Evolutionary conservation across 495 filamentous ascomycete species (phyloP).

Genomic region (Talaromyces thailandensis): DNA sequence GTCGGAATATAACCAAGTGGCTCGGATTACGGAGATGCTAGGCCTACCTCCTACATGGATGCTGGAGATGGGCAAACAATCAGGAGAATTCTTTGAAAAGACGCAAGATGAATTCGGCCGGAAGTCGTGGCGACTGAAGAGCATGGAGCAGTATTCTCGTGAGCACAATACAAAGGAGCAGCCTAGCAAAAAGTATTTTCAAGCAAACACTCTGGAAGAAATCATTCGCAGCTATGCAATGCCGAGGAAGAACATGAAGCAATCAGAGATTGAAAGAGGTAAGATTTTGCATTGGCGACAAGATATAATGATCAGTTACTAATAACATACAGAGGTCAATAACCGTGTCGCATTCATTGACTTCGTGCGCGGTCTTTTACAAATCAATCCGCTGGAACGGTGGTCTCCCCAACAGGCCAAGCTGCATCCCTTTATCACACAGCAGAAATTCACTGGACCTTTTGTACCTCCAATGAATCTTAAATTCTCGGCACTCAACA

Average conservation of each 20-base stretch:
- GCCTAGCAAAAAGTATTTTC: slow-evolving; percentile 99
- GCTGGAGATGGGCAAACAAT: slow-evolving; percentile 98
- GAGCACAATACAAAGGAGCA: slow-evolving; percentile 96
- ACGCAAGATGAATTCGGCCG: slow-evolving; percentile 84
- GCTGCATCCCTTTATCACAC: slow-evolving; percentile 96
- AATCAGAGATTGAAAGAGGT: slow-evolving; percentile 92
- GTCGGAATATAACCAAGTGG: slow-evolving; percentile 98
- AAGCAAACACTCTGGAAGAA: slow-evolving; percentile 83
- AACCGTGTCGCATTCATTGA: slow-evolving; percentile 98
- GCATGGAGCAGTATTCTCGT: slow-evolving; percentile 92
- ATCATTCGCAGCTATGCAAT: slow-evolving; percentile 97
- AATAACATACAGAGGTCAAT: slow-evolving; percentile 71
- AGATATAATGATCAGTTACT: slow-evolving; percentile 8
- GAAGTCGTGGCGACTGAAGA: slow-evolving; percentile 84
- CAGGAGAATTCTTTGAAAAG: slow-evolving; percentile 96
- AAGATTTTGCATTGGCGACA: slow-evolving; percentile 18
- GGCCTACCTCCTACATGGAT: slow-evolving; percentile 97
- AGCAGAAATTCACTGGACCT: slow-evolving; percentile 90
- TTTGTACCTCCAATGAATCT: slow-evolving; percentile 98
- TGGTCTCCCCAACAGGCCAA: slow-evolving; percentile 99
- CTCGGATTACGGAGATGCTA: slow-evolving; percentile 96
- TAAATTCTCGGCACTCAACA: slow-evolving; percentile 70
- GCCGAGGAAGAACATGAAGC: slow-evolving; percentile 99
- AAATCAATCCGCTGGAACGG: slow-evolving; percentile 90
- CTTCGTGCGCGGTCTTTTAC: slow-evolving; percentile 91